Conservation (phyloP, 495 filamentous ascomycete species). For the Parmelia sp. region DNA sequence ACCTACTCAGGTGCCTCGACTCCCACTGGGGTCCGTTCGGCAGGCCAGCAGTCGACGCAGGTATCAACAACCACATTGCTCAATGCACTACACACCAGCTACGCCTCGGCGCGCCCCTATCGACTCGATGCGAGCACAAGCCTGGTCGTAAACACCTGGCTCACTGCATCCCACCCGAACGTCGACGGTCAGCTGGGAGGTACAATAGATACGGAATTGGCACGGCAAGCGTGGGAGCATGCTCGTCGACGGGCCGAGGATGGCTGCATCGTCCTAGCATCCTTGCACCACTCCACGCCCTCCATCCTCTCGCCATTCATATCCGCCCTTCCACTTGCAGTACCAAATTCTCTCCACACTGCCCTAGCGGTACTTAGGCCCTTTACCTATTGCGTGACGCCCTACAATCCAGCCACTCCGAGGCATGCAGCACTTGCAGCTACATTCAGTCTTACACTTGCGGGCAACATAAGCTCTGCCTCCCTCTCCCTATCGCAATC, state of each 20-base stretch:
- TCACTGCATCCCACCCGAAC: constrained; percentile 62
- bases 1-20: constrained; percentile 75
- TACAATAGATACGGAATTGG: constrained; percentile 72
- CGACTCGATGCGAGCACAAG: constrained; percentile 85
- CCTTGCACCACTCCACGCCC: constrained; percentile 81
- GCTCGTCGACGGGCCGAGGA: constrained; percentile 91
- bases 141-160: constrained; percentile 91
- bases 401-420: constrained; percentile 78
- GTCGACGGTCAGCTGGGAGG: constrained; percentile 64
- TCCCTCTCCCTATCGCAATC: constrained; percentile 75
- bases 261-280: constrained; percentile 83
- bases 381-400: constrained; percentile 80
- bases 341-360: constrained; percentile 66
- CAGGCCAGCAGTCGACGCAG: constrained; percentile 63
- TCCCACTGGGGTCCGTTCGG: constrained; percentile 47
- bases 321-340: constrained; percentile 65
- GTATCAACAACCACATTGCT: constrained; percentile 89
- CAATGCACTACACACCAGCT: constrained; percentile 84
- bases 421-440: constrained; percentile 76
- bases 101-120: constrained; percentile 74
- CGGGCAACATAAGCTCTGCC: constrained; percentile 69
- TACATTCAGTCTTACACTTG: constrained; percentile 71
- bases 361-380: constrained; percentile 74
- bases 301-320: constrained; percentile 79
- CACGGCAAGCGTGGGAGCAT: constrained; percentile 90